phyloP scores from a whole-genome alignment of 257 asterid genomes.

The Solanum rostratum region DNA sequence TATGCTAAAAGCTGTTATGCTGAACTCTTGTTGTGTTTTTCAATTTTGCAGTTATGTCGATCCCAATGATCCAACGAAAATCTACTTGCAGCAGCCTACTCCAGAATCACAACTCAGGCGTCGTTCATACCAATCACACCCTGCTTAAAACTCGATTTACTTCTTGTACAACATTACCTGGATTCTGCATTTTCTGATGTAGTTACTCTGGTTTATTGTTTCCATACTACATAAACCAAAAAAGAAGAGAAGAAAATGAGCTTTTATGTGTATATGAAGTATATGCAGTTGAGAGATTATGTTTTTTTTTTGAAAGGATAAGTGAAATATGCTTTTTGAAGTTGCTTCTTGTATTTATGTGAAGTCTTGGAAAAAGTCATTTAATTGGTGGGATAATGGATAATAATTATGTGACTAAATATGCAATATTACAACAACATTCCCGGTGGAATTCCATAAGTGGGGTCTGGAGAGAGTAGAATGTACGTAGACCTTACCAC shows the following conservation, averaged over 20 bases:
- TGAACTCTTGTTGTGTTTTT: not conserved
- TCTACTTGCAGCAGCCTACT: slow-evolving; percentile 92
- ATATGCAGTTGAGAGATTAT: not conserved
- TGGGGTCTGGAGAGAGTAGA: too few species aligned
- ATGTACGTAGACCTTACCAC: too few species aligned
- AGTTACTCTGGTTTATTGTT: not conserved
- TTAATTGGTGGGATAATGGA: too few species aligned
- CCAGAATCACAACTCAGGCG: slow-evolving; percentile 81
- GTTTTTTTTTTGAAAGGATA: not conserved
- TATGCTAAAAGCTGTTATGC: not conserved
- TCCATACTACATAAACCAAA: not conserved
- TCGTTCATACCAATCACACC: slow-evolving; percentile 57
- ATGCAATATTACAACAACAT: too few species aligned
- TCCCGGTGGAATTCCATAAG: too few species aligned
- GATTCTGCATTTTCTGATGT: not conserved
- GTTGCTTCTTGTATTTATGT: too few species aligned
- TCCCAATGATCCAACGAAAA: slow-evolving; percentile 86
- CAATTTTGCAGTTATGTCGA: slow-evolving; percentile 69
- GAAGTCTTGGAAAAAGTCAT: too few species aligned
- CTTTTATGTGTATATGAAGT: not conserved
- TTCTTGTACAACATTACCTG: not conserved
- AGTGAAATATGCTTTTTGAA: not conserved
- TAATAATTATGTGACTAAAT: too few species aligned
- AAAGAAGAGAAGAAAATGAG: not conserved
- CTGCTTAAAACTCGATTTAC: slow-evolving; percentile 15